These are phyloP conservation scores for Stephania japonica DNA, from an alignment of 164 flowering plant species.

Conservation along the genomic window DNA sequence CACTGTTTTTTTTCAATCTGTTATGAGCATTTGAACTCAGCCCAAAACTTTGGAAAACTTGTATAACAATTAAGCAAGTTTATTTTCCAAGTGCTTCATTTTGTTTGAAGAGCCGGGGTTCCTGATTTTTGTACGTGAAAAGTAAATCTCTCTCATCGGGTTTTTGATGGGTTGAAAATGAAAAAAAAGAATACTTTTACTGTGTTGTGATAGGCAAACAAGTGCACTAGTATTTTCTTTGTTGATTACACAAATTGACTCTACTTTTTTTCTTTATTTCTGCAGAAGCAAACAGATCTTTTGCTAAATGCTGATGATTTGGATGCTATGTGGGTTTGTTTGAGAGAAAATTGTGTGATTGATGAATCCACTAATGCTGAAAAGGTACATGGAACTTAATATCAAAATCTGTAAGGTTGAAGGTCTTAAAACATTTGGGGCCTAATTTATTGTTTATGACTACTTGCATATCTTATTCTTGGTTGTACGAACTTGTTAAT, in stretches of 20 bases:
- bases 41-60: too few species aligned
- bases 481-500: not conserved
- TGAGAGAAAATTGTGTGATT: conserved; percentile 94
- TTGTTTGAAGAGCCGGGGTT: not conserved
- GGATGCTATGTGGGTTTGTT: conserved; percentile 98
- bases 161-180: too few species aligned
- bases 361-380: conserved; percentile 98
- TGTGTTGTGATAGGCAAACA: not conserved
- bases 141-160: too few species aligned
- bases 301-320: conserved; percentile 93
- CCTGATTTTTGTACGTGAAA: not conserved
- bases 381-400: conserved; percentile 45
- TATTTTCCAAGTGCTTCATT: not conserved
- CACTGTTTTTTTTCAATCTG: not conserved
- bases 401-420: not conserved
- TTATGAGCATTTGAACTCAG: not conserved
- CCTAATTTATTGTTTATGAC: not conserved
- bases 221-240: not conserved
- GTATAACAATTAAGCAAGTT: too few species aligned
- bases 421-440: not conserved
- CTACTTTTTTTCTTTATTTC: not conserved
- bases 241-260: not conserved
- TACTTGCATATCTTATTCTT: not conserved
- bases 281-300: conserved; percentile 95
- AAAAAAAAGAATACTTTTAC: not conserved